Percentiles rank a stretch among this genome's conserved stretches.
These are phyloP conservation scores for Ogataea ramenticola DNA, from an alignment of 805 yeast genomes.

Conservation along the genomic window DNA sequence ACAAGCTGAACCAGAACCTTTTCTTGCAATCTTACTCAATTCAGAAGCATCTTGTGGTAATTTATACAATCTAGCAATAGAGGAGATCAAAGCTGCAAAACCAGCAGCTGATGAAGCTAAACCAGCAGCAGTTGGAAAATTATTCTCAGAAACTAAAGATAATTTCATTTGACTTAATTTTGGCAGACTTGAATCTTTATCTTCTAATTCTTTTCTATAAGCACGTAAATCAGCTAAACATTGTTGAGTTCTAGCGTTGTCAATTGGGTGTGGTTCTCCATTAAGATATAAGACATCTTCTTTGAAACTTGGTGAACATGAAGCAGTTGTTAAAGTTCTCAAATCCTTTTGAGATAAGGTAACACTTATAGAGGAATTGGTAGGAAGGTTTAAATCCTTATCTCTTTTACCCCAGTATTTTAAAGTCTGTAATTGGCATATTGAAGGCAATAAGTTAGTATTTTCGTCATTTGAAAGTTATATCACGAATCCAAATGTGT, in stretches of 20 bases:
- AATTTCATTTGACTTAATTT: conserved; percentile 57
- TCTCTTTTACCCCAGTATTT: conserved; percentile 99
- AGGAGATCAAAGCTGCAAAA: conserved; percentile 87
- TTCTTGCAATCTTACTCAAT: conserved; percentile 88
- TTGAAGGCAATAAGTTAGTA: no score
- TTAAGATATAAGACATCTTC: conserved; percentile 78
- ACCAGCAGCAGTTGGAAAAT: conserved; percentile 99
- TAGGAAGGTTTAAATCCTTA: conserved; percentile 79
- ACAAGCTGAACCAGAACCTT: conserved; percentile 98
- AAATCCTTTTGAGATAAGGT: conserved; percentile 88
- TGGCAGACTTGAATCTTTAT: conserved; percentile 45
- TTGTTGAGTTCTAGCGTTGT: conserved; percentile 55
- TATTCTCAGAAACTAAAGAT: conserved; percentile 86
- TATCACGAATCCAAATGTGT: no score
- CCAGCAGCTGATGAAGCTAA: conserved; percentile 98
- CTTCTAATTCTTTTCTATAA: conserved; percentile 58
- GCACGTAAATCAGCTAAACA: conserved; percentile 71
- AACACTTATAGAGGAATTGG: conserved; percentile 93
- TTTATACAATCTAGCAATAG: conserved; percentile 79
- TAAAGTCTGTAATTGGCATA: conserved; percentile 61
- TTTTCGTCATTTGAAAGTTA: no score
- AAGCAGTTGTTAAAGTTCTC: conserved; percentile 85
- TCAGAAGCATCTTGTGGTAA: conserved; percentile 83
- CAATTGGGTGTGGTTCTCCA: conserved; percentile 71
- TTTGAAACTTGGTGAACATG: conserved; percentile 49